Base-by-base conservation (phyloP, 2,329 filamentous ascomycete species). In the Colletotrichum sp. region DNA sequence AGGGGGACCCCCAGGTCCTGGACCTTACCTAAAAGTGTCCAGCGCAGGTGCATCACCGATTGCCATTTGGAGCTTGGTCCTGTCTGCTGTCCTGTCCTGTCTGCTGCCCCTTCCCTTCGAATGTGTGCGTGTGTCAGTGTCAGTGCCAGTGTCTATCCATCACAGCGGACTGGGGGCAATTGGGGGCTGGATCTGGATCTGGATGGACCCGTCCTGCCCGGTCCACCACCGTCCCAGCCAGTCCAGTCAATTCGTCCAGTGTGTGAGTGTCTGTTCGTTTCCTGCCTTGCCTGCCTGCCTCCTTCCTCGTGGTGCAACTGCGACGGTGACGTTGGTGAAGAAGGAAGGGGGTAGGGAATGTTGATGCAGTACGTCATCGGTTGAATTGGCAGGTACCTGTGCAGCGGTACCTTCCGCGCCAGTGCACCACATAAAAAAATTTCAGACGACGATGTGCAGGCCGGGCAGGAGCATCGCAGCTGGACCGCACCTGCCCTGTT, bases 331-430 rank as follows among this genome's bases (percentile, higher is more conserved):
- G 73, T 76, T 39, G 69, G 61, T 65, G 49, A 71, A 75, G 63
- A 73, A 57, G 72, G 62, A 72, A 75, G 29, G 66, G 71, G 64
- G 29, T 59, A 68, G 39, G 70, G 69, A 73, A 76, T 69, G 69
- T 52, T 32, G 70, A 39, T 73, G 73, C n/a, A 49, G 30, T 76
- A 76, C 73, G 73, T 76, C 73, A 76, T 76, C 39, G 59, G 59
- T 34, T 32, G 12, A n/a, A 70, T 52, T 62, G 49, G 69, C 27
- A 65, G 39, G 30, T 30, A 71, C 39, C 8, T 30, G 15, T 44
- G n/a, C 34, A 13, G 36, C 29, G 44, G 63, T 52, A 66, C 36
- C 63, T 66, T 30, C 25, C 13, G 36, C 36, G 32, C 12, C 19
- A 62, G 29, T 22, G 61, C 61, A 64, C 61, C 32, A 64, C 57